These are phyloP conservation scores for Rhododendron kiyosumense DNA, from an alignment of 148 eudicot genomes.

Conservation along the genomic window DNA sequence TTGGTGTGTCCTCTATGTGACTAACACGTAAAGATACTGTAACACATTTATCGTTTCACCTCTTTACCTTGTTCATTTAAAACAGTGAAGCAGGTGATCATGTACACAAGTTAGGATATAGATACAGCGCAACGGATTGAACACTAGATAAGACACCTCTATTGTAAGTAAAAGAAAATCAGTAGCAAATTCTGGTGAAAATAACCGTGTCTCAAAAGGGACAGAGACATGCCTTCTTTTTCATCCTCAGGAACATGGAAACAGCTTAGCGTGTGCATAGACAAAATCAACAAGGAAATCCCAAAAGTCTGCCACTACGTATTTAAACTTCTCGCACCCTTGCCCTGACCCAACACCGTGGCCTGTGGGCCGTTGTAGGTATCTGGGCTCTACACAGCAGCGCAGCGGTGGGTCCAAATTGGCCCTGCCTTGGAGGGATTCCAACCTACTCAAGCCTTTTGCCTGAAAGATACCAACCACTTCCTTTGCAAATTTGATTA, in stretches of 20 bases:
- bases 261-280: not conserved
- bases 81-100: not conserved
- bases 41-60: not conserved
- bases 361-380: not conserved
- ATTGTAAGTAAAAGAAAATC: not conserved
- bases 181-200: not conserved
- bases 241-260: not conserved
- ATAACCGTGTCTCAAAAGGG: not conserved
- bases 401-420: not conserved
- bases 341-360: not conserved
- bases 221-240: not conserved
- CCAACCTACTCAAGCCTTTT: not conserved
- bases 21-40: not conserved
- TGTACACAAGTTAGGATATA: not conserved
- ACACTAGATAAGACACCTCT: not conserved
- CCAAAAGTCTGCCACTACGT: not conserved
- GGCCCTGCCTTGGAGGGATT: not conserved
- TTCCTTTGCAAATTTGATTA: not conserved
- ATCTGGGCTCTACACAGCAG: not conserved
- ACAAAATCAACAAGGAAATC: not conserved
- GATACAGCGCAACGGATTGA: not conserved
- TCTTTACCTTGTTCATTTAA: not conserved
- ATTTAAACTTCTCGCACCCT: not conserved
- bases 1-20: not conserved
- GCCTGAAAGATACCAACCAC: not conserved